A percentile compares a stretch with the other conserved stretches of the same genome.
Conservation (phyloP, 1,139 yeast genomes). For the Meyerozyma guilliermondii region DNA sequence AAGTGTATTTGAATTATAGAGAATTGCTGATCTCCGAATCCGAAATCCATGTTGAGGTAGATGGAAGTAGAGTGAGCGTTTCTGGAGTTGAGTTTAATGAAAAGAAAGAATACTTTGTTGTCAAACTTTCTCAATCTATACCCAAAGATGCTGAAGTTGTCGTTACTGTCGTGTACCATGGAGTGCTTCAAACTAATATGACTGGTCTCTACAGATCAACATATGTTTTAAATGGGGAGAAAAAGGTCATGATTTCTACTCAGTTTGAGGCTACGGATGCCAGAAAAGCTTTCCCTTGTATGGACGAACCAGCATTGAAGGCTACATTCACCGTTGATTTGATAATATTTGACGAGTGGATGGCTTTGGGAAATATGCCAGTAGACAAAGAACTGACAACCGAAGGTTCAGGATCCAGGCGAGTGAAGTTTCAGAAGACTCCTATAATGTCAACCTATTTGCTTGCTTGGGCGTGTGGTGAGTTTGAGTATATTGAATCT, state of each 20-base stretch:
- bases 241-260: slow-evolving; percentile 67
- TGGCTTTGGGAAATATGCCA: slow-evolving; percentile 15
- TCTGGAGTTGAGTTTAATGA: slow-evolving; percentile 3
- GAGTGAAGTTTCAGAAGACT: slow-evolving; percentile 9
- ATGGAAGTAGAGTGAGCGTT: neutral
- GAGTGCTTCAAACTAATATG: slow-evolving; percentile 35
- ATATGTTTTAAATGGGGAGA: slow-evolving; percentile 55
- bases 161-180: slow-evolving; percentile 2
- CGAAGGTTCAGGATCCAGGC: slow-evolving; percentile 6
- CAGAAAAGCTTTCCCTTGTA: slow-evolving; percentile 79
- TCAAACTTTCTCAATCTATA: slow-evolving; percentile 15
- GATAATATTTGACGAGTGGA: slow-evolving; percentile 10
- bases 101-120: slow-evolving; percentile 23
- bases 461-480: slow-evolving; percentile 59
- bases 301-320: slow-evolving; percentile 75
- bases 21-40: slow-evolving; percentile 21
- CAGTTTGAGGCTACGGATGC: slow-evolving; percentile 88
- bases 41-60: slow-evolving; percentile 6
- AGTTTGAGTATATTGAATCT: slow-evolving; percentile 65
- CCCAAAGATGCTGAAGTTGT: slow-evolving; percentile 7
- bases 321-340: slow-evolving; percentile 46
- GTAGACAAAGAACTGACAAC: slow-evolving; percentile 7
- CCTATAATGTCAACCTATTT: slow-evolving; percentile 18
- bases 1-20: slow-evolving; percentile 40
- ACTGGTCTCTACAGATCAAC: slow-evolving; percentile 80